Evolutionary conservation across 192 early-diverging fungal species (phyloP), one percentile per base, ranked within the genome.

Genomic region (Dissophora ornata): DNA sequence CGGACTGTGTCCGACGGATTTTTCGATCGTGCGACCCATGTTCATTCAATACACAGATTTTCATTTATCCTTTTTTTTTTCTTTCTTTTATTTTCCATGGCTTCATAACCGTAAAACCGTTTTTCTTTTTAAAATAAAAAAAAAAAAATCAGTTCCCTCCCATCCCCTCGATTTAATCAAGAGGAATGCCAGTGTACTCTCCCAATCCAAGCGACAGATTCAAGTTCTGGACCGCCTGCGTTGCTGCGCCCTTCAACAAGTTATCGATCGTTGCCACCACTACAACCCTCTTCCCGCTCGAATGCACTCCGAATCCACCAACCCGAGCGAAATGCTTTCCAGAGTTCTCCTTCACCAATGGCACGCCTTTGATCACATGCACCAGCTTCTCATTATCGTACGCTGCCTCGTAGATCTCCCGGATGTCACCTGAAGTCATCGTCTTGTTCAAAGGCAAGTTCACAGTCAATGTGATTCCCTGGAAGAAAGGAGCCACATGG

Each of bases 241-340:
- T 99, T 1, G 98, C 98, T 22, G 97, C 97, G 6, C 98, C 98
- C 89, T 99, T 99, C 55, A 98, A 87, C 78, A 99, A 75, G 60
- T 99, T 99, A 75, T 98, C 98, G 59, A 99, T 92, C 2, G 96
- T 97, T 11, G 93, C 92, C 25, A 93, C 90, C 9, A 99, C 82
- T 15, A 98, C 96, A 3, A 90, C 95, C 45, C 97, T 82, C 71
- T 91, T 89, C 18, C 84, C 91, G 1, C 81, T 85, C 41, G 90
- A 81, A 22, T 93, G 90, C 5, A 98, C 93, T 29, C 88, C 93
- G 73, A 98, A 98, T 10, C 96, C 98, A 34, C 98, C 98, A 44
- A 99, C 84, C 26, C 89, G 90, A 0, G 96, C 93, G 63, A 89
- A 90, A 64, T 98, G 97, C 80, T 92, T 90, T 8, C 90, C 93